Base-by-base conservation (phyloP, 116 monocot genomes). In the Dioscorea cayenensis region DNA sequence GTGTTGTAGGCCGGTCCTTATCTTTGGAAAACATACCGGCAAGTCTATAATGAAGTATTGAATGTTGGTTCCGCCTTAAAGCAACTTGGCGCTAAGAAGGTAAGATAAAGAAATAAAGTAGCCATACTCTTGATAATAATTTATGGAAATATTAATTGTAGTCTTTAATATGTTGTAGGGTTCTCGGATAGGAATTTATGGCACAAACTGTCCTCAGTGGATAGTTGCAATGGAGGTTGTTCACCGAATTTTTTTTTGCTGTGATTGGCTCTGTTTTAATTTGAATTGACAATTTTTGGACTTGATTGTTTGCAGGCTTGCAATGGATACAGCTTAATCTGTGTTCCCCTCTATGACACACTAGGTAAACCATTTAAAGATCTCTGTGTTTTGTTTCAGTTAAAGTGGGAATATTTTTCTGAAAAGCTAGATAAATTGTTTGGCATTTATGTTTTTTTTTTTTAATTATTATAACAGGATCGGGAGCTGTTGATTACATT, bases 301-400 rank as follows among this genome's bases (percentile, higher is more conserved):
- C 64, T 76, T 7, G 50, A 13, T n/a, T 60, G 22, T 49, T 60
- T 49, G 74, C 86, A 96, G 96, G 96, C 93, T 84, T 96, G 96
- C 81, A 92, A 90, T 80, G 96, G 88, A 18, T 87, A 88, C 68
- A 88, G 80, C 66, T 72, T 96, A 66, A 76, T 90, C 29, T 96
- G 96, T 66, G 92, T 96, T 77, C 96, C 96, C 50, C 90, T 96
- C 16, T 92, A 96, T 64, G 92, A 96, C 69, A 88, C 96, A 60
- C 83, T 96, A 17, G 96, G 96, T 96, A 84, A 55, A 55, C 55
- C 17, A n/a, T n/a, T 55, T 55, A 32, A 32, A 32, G 32, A 32
- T 32, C 32, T 55, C 16, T 0, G 19, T 19, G 14, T 55, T 55
- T n/a, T n/a, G 43, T 10, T 43, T 6, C 43, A 8, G 11, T 43